Evolutionary conservation across 148 eudicot genomes (phyloP).

Genomic region (Vaccinium darrowii): DNA sequence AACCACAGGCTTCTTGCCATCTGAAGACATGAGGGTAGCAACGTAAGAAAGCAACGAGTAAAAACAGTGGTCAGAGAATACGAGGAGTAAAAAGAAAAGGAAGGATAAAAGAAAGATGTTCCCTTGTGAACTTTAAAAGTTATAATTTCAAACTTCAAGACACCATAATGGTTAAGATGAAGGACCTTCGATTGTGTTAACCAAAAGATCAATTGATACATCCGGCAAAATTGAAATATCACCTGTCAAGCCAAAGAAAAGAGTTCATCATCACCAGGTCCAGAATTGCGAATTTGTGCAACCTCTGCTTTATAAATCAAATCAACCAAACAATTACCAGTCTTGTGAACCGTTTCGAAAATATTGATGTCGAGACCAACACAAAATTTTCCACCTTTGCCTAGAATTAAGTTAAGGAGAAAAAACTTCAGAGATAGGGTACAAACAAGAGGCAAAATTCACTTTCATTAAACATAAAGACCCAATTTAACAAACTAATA

Average conservation of each 20-base stretch:
- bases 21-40: conserved; percentile 32
- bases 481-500: neutral
- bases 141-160: neutral
- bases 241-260: conserved; percentile 49
- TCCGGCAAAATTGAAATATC: conserved; percentile 59
- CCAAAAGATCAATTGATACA: conserved; percentile 63
- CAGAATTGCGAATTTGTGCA: neutral
- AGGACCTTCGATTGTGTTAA: conserved; percentile 78
- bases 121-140: neutral
- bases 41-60: neutral
- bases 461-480: neutral
- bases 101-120: neutral
- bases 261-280: neutral
- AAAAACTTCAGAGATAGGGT: neutral
- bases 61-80: neutral
- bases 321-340: conserved; percentile 47
- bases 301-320: neutral
- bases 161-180: neutral
- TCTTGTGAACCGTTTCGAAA: conserved; percentile 68
- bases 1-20: conserved; percentile 79
- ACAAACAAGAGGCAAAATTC: neutral
- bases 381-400: conserved; percentile 71
- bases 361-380: conserved; percentile 90
- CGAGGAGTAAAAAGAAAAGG: neutral
- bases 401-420: conserved; percentile 32